A percentile compares a stretch with the other conserved stretches of the same genome.
These are phyloP conservation scores for Neurospora sp. DNA, from an alignment of 495 filamentous ascomycete genomes.

Conservation along the genomic window DNA sequence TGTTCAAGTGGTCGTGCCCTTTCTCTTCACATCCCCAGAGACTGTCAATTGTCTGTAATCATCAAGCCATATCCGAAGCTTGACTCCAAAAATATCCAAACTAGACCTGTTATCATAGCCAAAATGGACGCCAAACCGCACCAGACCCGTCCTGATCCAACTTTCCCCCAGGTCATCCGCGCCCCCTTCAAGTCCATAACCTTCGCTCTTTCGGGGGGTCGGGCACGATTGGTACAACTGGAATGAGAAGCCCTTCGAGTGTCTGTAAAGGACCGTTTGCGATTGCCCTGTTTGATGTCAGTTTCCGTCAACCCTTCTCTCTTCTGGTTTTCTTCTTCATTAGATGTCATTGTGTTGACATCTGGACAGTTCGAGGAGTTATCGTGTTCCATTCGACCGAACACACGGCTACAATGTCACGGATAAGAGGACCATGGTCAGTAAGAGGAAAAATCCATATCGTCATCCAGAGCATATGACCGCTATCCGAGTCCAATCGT, in stretches of 20 bases:
- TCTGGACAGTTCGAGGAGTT: background rate
- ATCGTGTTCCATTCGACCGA: background rate
- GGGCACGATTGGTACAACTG: background rate
- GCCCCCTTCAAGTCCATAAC: background rate
- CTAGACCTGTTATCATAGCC: background rate
- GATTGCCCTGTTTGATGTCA: background rate
- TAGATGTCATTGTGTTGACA: background rate
- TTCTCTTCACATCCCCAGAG: too few species aligned
- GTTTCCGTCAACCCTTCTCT: background rate
- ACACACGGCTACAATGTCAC: background rate
- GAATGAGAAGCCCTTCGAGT: background rate
- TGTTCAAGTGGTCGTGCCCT: too few species aligned
- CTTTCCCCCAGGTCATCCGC: background rate
- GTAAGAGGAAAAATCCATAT: background rate
- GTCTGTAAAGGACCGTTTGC: background rate
- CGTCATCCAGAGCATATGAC: background rate
- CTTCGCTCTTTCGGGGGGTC: background rate
- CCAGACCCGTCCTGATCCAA: background rate
- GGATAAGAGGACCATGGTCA: background rate
- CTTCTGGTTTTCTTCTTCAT: background rate
- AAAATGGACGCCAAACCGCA: background rate
- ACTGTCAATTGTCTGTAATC: too few species aligned
- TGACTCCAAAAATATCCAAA: background rate
- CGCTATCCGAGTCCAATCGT: background rate
- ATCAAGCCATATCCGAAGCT: background rate